Conservation (phyloP, 2,329 filamentous ascomycete genomes). For the Cladosporium sp. region DNA sequence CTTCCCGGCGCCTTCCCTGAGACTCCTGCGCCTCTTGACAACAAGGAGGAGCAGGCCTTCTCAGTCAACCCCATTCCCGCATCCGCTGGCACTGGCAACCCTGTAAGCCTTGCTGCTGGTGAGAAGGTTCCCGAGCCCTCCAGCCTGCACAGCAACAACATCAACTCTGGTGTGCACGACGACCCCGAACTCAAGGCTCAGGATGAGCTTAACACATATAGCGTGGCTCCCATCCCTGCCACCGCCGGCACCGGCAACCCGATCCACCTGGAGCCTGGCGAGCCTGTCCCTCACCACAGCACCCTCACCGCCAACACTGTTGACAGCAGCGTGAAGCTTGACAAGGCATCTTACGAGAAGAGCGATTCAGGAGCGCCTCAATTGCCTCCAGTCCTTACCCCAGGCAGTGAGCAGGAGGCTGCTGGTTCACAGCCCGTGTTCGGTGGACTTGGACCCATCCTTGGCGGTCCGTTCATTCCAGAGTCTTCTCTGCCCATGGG, state of each 20-base stretch:
- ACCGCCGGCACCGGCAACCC: conserved; percentile 70
- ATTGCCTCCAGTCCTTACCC: conserved; percentile 49
- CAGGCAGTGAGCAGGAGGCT: conserved; percentile 44
- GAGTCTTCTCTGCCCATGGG: conserved; percentile 79
- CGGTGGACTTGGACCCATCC: conserved; percentile 46
- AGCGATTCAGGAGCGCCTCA: conserved; percentile 58
- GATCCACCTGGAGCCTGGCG: conserved; percentile 73
- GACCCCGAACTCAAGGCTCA: conserved; percentile 61
- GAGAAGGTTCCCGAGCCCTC: conserved; percentile 73
- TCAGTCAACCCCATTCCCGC: conserved; percentile 61
- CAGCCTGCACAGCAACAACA: conserved; percentile 66
- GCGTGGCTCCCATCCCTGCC: conserved; percentile 59
- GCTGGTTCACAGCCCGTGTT: conserved; percentile 43
- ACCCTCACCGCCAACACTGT: conserved; percentile 69
- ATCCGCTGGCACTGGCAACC: conserved; percentile 66
- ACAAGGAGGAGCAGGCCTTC: conserved; percentile 47
- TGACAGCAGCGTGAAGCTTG: conserved; percentile 63
- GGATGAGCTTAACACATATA: conserved; percentile 40
- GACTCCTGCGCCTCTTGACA: conserved; percentile 55
- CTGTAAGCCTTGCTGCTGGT: conserved; percentile 73
- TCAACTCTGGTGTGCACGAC: conserved; percentile 63
- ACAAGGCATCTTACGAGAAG: conserved; percentile 85
- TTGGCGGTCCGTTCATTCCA: conserved; percentile 68
- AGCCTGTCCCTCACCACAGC: conserved; percentile 70
- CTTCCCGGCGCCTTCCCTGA: conserved; percentile 69